Evolutionary conservation across 129 eudicot genomes (phyloP).

Genomic region (Saposhnikovia divaricata): DNA sequence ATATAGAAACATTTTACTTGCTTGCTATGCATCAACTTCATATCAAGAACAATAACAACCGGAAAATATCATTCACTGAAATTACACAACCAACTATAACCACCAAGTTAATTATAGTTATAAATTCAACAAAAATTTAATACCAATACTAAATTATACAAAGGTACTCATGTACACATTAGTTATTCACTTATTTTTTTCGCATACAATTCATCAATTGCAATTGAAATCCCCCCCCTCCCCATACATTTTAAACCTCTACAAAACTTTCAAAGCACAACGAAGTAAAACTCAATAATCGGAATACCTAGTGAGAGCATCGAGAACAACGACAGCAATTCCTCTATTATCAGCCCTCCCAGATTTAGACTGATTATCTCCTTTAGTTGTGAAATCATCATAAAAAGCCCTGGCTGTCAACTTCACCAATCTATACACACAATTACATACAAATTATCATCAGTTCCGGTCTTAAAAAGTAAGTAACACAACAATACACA

Average conservation of each 20-base stretch:
- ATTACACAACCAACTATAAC: neutral
- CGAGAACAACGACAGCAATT: conserved; percentile 91
- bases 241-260: too few species aligned
- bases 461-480: neutral
- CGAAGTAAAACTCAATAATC: neutral
- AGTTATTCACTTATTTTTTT: too few species aligned
- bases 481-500: neutral
- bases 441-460: conserved; percentile 3
- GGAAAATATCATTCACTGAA: neutral
- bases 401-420: conserved; percentile 89
- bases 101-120: too few species aligned
- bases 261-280: neutral
- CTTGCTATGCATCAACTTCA: neutral
- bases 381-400: conserved; percentile 82
- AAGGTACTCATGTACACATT: neutral
- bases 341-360: conserved; percentile 89
- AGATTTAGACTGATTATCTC: conserved; percentile 77
- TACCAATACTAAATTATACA: too few species aligned
- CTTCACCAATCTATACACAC: conserved; percentile 59
- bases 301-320: conserved; percentile 77
- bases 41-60: neutral
- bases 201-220: neutral
- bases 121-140: too few species aligned
- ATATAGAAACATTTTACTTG: neutral
- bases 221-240: too few species aligned